Percentiles rank a stretch among this genome's conserved stretches.
Conservation (phyloP, 306 rosid species). For the Carpinus viminea region DNA sequence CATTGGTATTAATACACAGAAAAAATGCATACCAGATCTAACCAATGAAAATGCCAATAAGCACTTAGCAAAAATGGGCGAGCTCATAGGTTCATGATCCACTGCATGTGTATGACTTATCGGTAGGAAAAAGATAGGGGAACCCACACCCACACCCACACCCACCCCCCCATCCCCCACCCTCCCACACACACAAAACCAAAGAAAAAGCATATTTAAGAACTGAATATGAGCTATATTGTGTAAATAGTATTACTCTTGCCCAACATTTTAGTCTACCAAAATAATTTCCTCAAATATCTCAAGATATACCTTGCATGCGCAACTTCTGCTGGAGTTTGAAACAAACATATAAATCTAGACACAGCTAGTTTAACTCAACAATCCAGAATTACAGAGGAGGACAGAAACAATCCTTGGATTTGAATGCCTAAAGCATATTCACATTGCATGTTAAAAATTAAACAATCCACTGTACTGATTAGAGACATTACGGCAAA, state of each 20-base stretch:
- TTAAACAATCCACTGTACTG: not conserved
- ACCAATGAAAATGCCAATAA: not conserved
- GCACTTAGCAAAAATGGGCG: not conserved
- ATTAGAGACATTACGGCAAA: not conserved
- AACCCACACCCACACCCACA: not conserved
- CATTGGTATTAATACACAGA: constrained; percentile 21
- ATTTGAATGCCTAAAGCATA: not conserved
- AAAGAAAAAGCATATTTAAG: not conserved
- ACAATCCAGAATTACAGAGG: not conserved
- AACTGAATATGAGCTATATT: not conserved
- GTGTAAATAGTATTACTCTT: not conserved
- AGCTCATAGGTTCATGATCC: not conserved
- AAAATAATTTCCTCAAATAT: not conserved
- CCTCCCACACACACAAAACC: no score
- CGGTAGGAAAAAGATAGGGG: not conserved
- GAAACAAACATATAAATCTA: not conserved
- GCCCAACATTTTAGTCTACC: not conserved
- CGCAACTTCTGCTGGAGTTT: not conserved
- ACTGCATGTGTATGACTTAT: not conserved
- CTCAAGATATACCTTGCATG: not conserved
- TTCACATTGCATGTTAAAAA: not conserved
- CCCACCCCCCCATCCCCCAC: not conserved
- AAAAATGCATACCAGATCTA: not conserved
- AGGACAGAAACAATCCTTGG: not conserved
- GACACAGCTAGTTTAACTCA: not conserved